phyloP scores from a whole-genome alignment of 2,329 filamentous ascomycete species.

The Exophiala aquamarina region DNA sequence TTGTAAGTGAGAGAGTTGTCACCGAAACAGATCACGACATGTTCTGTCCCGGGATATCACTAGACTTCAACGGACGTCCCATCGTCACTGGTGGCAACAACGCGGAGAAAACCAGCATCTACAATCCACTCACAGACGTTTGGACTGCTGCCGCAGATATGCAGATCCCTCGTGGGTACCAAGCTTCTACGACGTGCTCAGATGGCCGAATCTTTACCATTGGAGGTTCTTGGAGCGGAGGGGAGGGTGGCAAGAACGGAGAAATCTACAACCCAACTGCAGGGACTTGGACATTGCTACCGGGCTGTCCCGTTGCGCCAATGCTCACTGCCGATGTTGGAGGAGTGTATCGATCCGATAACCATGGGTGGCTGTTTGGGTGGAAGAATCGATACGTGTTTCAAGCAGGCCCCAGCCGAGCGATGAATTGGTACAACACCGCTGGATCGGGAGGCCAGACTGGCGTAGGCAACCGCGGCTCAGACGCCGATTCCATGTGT shows the following conservation, averaged over 20 bases:
- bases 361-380: slow-evolving; percentile 56
- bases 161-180: slow-evolving; percentile 53
- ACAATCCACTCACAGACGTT: slow-evolving; percentile 37
- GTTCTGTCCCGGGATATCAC: slow-evolving; percentile 54
- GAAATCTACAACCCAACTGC: slow-evolving; percentile 52
- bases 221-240: slow-evolving; percentile 58
- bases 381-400: slow-evolving; percentile 52
- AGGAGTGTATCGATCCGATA: slow-evolving; percentile 50
- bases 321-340: slow-evolving; percentile 52
- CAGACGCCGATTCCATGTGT: slow-evolving; percentile 54
- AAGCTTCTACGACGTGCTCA: slow-evolving; percentile 51
- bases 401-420: slow-evolving; percentile 55
- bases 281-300: slow-evolving; percentile 49
- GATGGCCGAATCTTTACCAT: slow-evolving; percentile 59
- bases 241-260: slow-evolving; percentile 52
- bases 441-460: slow-evolving; percentile 41
- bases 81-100: slow-evolving; percentile 57
- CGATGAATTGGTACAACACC: slow-evolving; percentile 60
- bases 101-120: slow-evolving; percentile 51
- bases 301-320: slow-evolving; percentile 44
- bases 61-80: slow-evolving; percentile 50
- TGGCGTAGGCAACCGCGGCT: slow-evolving; percentile 45
- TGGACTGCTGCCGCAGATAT: slow-evolving; percentile 47
- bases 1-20: slow-evolving; percentile 21
- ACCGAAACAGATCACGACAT: slow-evolving; percentile 32